Base-by-base conservation (phyloP, 2,329 filamentous ascomycete species). In the Xylaria digitata region DNA sequence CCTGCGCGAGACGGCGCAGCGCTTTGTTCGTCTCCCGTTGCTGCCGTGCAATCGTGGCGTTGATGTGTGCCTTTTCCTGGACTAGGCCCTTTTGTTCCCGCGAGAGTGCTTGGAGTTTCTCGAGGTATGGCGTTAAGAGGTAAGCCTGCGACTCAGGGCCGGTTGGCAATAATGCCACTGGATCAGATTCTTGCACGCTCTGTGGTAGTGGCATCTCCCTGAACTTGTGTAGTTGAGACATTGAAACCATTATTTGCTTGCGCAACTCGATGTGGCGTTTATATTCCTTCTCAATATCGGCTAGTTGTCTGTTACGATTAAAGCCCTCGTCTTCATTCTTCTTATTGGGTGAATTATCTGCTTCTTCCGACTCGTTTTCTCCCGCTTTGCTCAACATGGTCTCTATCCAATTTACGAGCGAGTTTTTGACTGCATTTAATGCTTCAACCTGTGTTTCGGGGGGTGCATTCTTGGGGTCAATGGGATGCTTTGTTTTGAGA, bases 401-500 rank as follows among this genome's bases (percentile, higher is more conserved):
- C 75, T 91, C 89, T 63, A 91, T 89, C 89, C 89, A 91, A 63
- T 78, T 81, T 65, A 91, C 90, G 57, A 91, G 81, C 68, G 87
- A 86, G 58, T 85, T 84, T 17, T 89, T 83, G 11, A 88, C 86
- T 7, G 79, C 79, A 48, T 82, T 83, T 9, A 91, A 78, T 15
- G 89, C 89, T 54, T 82, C 80, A 2, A 88, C 70, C 68, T 84
- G 86, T 17, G 80, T 76, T 60, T 74, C 71, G 15, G 78, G 75
- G 11, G 75, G 72, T 45, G 83, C 71, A 19, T 74, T 74, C 46
- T 78, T 78, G 1, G 80, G 78, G 8, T 79, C 76, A 48, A 76
- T 73, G 19, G 80, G 77, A 6, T 78, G 77, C 48, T 76, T 76
- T 55, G 79, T 75, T 66, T 80, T 83, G 21, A 84, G 80, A 45